Base-by-base conservation (phyloP, 495 filamentous ascomycete species). In the Penicillium simplicissimum region DNA sequence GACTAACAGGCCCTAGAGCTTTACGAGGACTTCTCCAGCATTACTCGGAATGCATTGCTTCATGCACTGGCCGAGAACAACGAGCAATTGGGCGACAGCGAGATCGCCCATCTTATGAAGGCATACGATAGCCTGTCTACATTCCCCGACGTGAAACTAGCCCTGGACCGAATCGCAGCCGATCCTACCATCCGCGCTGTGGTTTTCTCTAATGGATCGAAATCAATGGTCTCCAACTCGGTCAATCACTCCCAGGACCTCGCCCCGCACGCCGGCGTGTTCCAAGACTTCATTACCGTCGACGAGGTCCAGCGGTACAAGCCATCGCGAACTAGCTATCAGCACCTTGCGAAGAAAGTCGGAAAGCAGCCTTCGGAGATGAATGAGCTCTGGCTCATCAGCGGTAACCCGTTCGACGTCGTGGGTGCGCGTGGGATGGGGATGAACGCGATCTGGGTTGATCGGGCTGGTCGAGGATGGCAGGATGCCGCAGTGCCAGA, bases 341-440 rank as follows among this genome's bases (percentile, higher is more conserved):
- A 79, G 33, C 78, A 87, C 65, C 71, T 95, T 5, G 79, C 81
- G 1, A 61, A 75, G 57, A 80, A 82, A 47, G 75, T 83, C 11
- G 85, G 83, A 9, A 81, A 79, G 63, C 55, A 67, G 52, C 59
- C 74, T n/a, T 66, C 73, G 21, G 62, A 79, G 17, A 76, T 78
- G 72, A 68, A 65, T 0, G 79, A 87, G 25, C 81, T 93, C 4
- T 93, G 88, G 88, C 73, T 95, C 8, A 80, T 95, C 19, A 90
- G 84, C 63, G 82, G 84, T 8, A 96, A 95, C 70, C 87, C 91
- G 8, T 96, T 96, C 70, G 92, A 96, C 68, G 76, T 91, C n/a
- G 82, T 77, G 2, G 79, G 81, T 8, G 76, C 79, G 15, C 71
- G 73, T 43, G 70, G 58, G 19, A 66, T 70, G 19, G 81, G 79